Evolutionary conservation across 805 yeast genomes (phyloP), one percentile per base, ranked within the genome.

Genomic region (Barnettozyma populi): DNA sequence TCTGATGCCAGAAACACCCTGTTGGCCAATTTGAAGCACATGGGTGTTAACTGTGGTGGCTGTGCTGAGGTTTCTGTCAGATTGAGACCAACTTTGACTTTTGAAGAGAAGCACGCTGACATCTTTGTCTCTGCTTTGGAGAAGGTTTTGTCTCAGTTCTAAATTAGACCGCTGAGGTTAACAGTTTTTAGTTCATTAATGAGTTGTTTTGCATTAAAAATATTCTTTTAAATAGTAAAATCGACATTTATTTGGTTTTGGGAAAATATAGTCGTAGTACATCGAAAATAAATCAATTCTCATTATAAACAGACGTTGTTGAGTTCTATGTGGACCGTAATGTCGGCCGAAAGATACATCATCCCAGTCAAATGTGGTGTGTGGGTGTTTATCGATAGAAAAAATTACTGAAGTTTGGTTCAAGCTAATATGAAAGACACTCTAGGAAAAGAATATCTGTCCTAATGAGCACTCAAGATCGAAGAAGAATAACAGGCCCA

Each of bases 401-500:
- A 29, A 29, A 9, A 13, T 13, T 14, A 3, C 16, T 4, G 16
- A 29, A 3, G 32, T 5, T 11, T 29, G 9, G 32, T 29, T 29
- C 14, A 9, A 25, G 8, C 24, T 8, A 13, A 13, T 13, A 13
- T 11, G 32, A 29, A 13, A 29, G 32, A 29, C 32, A 29, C 16
- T n/a, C 32, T 11, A 29, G 32, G 14, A 3, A 29, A 7, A 6
- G 14, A 29, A 29, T 11, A 2, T 11, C 16, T 16, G 13, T 29
- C 32, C 11, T 29, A 29, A 46, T 46, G 49, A 46, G 49, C 14
- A 46, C 49, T 4, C 49, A 46, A 18, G 97, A 92, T 62, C 79
- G 96, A 72, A 79, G 96, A 73, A 76, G 97, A 63, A 72, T 90
- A n/a, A 60, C 86, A 29, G 97, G 96, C 0, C 97, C 97, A 0